phyloP scores from a whole-genome alignment of 192 early-diverging fungal genomes.

The Coemansia sp. region DNA sequence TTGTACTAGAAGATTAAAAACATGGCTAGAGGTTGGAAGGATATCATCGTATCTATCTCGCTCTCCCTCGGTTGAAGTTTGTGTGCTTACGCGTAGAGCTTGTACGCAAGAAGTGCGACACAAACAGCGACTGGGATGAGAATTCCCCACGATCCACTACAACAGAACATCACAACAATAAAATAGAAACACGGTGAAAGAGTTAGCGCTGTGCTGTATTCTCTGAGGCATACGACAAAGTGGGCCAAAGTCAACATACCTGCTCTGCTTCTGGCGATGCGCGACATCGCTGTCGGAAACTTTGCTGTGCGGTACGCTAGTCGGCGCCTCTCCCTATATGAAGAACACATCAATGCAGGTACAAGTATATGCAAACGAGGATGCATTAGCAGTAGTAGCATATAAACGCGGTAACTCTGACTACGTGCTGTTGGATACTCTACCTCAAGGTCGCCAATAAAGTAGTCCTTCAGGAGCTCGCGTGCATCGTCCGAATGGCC shows the following conservation, averaged over 20 bases:
- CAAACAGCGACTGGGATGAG: conserved; percentile 59
- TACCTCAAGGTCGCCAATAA: conserved; percentile 74
- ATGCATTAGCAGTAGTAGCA: background rate
- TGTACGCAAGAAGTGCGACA: conserved; percentile 59
- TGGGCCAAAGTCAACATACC: conserved; percentile 19
- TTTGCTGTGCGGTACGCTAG: conserved; percentile 9
- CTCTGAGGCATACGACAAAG: background rate
- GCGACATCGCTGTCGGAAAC: conserved; percentile 14
- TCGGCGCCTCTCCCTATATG: conserved; percentile 36
- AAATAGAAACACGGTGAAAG: background rate
- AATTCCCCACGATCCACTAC: conserved; percentile 56
- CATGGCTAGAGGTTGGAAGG: background rate
- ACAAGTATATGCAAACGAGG: background rate
- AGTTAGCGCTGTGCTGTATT: background rate
- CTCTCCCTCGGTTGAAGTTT: background rate
- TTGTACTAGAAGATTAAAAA: background rate
- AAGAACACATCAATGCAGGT: background rate
- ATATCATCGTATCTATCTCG: background rate
- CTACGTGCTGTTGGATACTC: background rate
- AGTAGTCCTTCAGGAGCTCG: conserved; percentile 75
- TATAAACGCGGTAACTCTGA: conserved; percentile 10
- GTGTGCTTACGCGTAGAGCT: conserved; percentile 44
- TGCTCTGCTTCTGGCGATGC: conserved; percentile 49
- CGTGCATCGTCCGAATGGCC: conserved; percentile 96
- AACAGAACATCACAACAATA: background rate